A percentile compares a stretch with the other conserved stretches of the same genome.
phyloP scores from a whole-genome alignment of 1,284 basidiomycete species.

The Microbotryomycetes sp. region DNA sequence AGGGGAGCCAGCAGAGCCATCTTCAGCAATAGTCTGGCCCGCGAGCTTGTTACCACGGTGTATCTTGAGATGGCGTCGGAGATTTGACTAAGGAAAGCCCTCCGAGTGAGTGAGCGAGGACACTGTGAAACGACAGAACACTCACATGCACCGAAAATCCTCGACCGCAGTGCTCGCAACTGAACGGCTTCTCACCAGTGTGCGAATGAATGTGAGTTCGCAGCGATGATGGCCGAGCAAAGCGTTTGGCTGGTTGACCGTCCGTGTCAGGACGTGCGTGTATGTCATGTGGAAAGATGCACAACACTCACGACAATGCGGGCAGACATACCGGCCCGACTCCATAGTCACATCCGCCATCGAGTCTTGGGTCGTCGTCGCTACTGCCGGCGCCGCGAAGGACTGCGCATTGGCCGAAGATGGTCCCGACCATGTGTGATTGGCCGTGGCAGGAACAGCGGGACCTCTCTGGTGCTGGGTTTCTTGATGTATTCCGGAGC shows the following conservation, averaged over 20 bases:
- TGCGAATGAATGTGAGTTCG: slow-evolving; percentile 31
- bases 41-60: slow-evolving; percentile 7
- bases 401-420: background rate
- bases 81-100: slow-evolving; percentile 15
- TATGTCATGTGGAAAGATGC: no score
- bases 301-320: background rate
- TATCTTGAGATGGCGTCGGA: slow-evolving; percentile 27
- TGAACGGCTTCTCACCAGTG: slow-evolving; percentile 33
- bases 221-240: slow-evolving; percentile 27
- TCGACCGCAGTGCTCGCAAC: slow-evolving; percentile 21
- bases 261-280: no score
- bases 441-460: no score
- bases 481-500: no score
- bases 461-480: no score
- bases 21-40: background rate
- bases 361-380: background rate
- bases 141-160: slow-evolving; percentile 30
- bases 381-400: background rate
- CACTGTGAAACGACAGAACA: background rate
- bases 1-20: no score
- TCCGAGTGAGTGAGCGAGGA: no score
- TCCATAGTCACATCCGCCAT: background rate
- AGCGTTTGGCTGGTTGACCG: slow-evolving; percentile 17
- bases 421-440: background rate
- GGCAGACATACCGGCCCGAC: background rate